phyloP scores from a whole-genome alignment of 1,284 basidiomycete species.

The Ceratobasidium sp. region DNA sequence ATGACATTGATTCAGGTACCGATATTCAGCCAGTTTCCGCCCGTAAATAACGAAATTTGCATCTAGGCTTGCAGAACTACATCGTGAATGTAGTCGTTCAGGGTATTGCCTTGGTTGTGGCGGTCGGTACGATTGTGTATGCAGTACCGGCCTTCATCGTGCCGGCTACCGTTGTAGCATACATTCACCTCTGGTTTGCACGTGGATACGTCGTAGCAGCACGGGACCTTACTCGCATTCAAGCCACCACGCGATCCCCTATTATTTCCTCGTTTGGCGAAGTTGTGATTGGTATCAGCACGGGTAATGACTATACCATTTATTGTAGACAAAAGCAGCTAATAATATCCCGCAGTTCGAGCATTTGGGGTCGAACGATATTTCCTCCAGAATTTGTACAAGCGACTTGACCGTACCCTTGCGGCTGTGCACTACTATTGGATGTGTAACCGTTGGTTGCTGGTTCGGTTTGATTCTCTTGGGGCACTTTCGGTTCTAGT shows the following conservation, averaged over 20 bases:
- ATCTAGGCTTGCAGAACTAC: slow-evolving; percentile 20
- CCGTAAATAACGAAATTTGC: background rate
- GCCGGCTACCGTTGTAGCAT: slow-evolving; percentile 11
- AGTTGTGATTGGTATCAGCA: background rate
- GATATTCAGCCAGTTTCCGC: background rate
- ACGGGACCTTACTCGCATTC: slow-evolving; percentile 32
- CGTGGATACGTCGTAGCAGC: slow-evolving; percentile 23
- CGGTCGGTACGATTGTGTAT: slow-evolving; percentile 31
- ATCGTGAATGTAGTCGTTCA: slow-evolving; percentile 1
- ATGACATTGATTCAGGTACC: background rate
- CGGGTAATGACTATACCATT: background rate
- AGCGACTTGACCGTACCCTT: slow-evolving; percentile 33
- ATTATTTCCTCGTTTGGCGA: slow-evolving; percentile 44
- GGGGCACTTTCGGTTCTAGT: slow-evolving; percentile 74
- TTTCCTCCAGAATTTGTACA: slow-evolving; percentile 32
- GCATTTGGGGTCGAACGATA: slow-evolving; percentile 36
- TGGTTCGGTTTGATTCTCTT: slow-evolving; percentile 69
- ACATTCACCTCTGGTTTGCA: slow-evolving; percentile 26
- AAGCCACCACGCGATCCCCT: slow-evolving; percentile 40
- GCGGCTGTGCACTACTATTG: slow-evolving; percentile 44
- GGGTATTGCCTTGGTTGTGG: background rate
- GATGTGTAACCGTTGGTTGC: slow-evolving; percentile 46
- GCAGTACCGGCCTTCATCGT: slow-evolving; percentile 31
- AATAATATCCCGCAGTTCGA: slow-evolving; percentile 3
- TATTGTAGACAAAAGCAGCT: background rate